Conservation (phyloP, 2,329 filamentous ascomycete genomes). For the Teratosphaeria destructans region DNA sequence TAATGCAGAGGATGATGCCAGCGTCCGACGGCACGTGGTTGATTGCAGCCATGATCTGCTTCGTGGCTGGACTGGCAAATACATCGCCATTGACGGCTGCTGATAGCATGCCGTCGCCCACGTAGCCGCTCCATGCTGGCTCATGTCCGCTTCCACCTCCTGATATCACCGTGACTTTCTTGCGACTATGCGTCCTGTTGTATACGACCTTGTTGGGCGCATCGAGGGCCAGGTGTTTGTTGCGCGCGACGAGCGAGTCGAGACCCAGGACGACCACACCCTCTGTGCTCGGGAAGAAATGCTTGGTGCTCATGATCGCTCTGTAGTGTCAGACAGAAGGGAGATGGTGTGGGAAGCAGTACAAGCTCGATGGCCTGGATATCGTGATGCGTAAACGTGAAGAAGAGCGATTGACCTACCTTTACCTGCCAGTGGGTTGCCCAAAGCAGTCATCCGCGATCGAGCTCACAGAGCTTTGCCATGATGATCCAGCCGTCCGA, state of each 20-base stretch:
- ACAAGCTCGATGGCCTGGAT: background rate
- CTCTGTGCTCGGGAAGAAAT: slow-evolving; percentile 43
- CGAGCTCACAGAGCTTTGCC: background rate
- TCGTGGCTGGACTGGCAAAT: slow-evolving; percentile 38
- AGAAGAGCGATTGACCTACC: background rate
- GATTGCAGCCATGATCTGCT: slow-evolving; percentile 41
- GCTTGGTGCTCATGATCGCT: slow-evolving; percentile 41
- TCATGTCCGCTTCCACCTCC: slow-evolving; percentile 40
- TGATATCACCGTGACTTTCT: slow-evolving; percentile 36
- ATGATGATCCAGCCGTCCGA: background rate
- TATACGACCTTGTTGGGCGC: slow-evolving; percentile 39
- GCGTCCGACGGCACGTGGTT: slow-evolving; percentile 35
- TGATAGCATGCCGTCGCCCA: slow-evolving; percentile 39
- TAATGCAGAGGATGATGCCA: slow-evolving; percentile 39
- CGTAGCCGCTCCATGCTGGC: slow-evolving; percentile 40
- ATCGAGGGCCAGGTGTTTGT: slow-evolving; percentile 35
- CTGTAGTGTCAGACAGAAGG: background rate
- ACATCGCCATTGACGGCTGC: slow-evolving; percentile 40
- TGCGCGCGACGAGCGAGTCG: slow-evolving; percentile 36
- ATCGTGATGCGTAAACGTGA: too few species aligned
- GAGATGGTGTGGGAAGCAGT: background rate
- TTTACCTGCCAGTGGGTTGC: background rate
- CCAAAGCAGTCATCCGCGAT: background rate
- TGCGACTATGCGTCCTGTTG: slow-evolving; percentile 32
- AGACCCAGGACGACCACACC: slow-evolving; percentile 42